These are phyloP conservation scores for Porodaedalea pini DNA, from an alignment of 1,284 basidiomycete genomes.

Conservation along the genomic window DNA sequence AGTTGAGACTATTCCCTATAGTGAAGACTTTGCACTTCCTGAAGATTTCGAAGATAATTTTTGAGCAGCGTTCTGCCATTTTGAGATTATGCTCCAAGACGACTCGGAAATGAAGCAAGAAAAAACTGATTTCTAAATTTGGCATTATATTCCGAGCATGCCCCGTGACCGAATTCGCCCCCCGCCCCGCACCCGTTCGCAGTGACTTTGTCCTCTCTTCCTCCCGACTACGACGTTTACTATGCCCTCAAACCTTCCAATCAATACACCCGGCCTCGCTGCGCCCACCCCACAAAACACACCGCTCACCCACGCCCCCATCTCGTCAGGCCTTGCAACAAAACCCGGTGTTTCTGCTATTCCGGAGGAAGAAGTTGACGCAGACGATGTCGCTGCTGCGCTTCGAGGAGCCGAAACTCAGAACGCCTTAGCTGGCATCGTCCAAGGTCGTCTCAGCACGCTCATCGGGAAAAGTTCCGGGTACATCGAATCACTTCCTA, in stretches of 20 bases:
- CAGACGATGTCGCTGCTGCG: constrained; percentile 59
- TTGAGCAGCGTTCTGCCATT: too few species aligned
- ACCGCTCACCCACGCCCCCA: constrained; percentile 66
- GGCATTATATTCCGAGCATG: too few species aligned
- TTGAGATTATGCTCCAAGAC: too few species aligned
- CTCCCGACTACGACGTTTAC: neutral
- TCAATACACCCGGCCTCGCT: constrained; percentile 37
- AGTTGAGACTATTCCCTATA: too few species aligned
- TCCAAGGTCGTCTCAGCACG: constrained; percentile 62
- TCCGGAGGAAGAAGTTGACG: constrained; percentile 45
- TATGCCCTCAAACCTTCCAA: constrained; percentile 17
- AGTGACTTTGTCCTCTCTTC: constrained; percentile 5
- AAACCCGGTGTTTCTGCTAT: constrained; percentile 67
- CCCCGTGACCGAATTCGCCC: too few species aligned
- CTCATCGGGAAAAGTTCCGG: constrained; percentile 81
- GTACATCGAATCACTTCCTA: constrained; percentile 83
- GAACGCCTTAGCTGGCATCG: constrained; percentile 59
- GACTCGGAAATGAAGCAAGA: too few species aligned
- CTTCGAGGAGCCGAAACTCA: constrained; percentile 84
- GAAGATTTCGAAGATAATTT: too few species aligned
- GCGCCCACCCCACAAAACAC: constrained; percentile 85
- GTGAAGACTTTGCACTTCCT: too few species aligned
- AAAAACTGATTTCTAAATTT: too few species aligned
- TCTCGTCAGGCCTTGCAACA: constrained; percentile 62
- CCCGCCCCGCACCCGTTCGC: too few species aligned